Base-by-base conservation (phyloP, 371 early-diverging fungal species). In the Apophysomyces variabilis region DNA sequence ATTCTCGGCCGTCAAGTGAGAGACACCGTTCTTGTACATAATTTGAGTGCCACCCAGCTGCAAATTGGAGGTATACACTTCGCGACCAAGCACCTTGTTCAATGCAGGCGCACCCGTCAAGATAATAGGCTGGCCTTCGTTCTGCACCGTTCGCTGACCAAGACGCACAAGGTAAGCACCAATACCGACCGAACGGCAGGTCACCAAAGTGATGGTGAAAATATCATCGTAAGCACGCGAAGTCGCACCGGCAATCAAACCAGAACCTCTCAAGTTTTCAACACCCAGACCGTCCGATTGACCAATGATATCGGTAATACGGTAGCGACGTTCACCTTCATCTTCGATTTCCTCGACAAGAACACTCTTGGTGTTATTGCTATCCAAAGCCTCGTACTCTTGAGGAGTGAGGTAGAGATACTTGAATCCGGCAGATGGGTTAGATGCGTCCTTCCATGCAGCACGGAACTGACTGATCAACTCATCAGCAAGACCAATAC, bases 11-110 rank as follows among this genome's bases (percentile, higher is more conserved):
- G 94, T 94, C 75, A 95, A 83, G 70, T 99, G 99, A 41, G 96
- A 95, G 7, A 99, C 95, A 70, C 99, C 99, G 85, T 99, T 99
- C 85, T 92, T 93, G 89, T 92, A 92, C 97, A 99, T 96, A 85
- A 99, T 96, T 78, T 97, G 97, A 21, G 97, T 95, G 59, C 99
- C 99, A 72, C 99, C 99, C 44, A 99, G 87, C 79, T 99, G 98
- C 77, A 98, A 76, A 86, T 99, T 99, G 68, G 94, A 96, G 12
- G 96, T 92, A 84, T 99, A 99, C 3, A 99, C 98, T 70, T 98
- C 95, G 62, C 98, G 93, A 66, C 99, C 98, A 41, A 99, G 87
- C 1, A 99, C 95, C 86, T 98, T 99, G 90, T 99, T 99, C 66
- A 99, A 85, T 11, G 99, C 99, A 21, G 92, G 92, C 16, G 96